Evolutionary conservation across 768 basidiomycete species (phyloP), one percentile per base, ranked within the genome.

Genomic region (Lactarius hengduanensis): DNA sequence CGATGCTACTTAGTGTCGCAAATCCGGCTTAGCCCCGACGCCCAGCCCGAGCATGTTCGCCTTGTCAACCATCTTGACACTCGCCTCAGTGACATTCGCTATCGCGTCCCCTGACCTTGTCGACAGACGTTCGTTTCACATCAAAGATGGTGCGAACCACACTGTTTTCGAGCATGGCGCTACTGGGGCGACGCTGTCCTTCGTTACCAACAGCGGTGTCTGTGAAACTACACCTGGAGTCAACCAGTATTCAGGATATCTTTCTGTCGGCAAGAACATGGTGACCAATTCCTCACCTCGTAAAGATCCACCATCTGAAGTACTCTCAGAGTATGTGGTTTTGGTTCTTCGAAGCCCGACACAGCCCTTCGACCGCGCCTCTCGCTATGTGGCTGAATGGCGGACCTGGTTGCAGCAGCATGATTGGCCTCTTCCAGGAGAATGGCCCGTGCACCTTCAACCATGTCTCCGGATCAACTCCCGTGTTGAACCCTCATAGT

Each of bases 361-460:
- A 59, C 15, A 59, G 15, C 36, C 36, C 57, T 15, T 15, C 20
- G 13, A 59, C 57, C 26, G 57, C 57, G 13, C 57, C 61, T 18
- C 36, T 62, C 50, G 45, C 53, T 6, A n/a, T 38, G 26, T 62
- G 61, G 61, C 38, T 62, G 16, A 62, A 59, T n/a, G 57, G 45
- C 10, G 57, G 57, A 2, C 54, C 54, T 18, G 54, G 26, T 15
- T 55, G 54, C 26, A 55, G 54, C 7, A 55, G 54, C 13, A 55
- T 55, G 54, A 55, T 55, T 4, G 54, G 54, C 18, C 54, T 55
- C 26, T 55, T 65, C 2, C 56, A 67, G 62, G 66, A 68, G 43
- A 57, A 64, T 18, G 66, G 66, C 41, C 55, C 66, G 6, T 53
- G 64, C 56, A 56, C 68, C 34, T 69, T 62, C 61, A 16, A 57